Percentiles rank a stretch among this genome's conserved stretches.
These are phyloP conservation scores for Cladosporium oxysporum DNA, from an alignment of 2,329 filamentous ascomycete species.

Conservation along the genomic window DNA sequence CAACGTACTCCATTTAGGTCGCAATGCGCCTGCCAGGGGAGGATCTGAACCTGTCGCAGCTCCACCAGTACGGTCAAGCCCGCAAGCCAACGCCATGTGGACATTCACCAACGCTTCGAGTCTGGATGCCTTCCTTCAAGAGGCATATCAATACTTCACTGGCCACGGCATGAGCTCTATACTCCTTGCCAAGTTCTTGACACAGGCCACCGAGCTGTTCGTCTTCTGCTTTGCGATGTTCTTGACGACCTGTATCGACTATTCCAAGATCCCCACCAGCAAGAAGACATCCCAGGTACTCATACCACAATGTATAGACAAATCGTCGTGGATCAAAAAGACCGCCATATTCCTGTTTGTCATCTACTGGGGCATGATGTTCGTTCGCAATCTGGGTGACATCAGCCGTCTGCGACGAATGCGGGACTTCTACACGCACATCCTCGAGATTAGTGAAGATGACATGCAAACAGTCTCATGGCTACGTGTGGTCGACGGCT, in stretches of 20 bases:
- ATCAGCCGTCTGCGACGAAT: slow-evolving; percentile 71
- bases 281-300: slow-evolving; percentile 63
- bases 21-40: not conserved
- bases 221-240: slow-evolving; percentile 81
- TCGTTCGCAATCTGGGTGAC: slow-evolving; percentile 64
- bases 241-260: slow-evolving; percentile 83
- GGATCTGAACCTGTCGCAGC: slow-evolving; percentile 23
- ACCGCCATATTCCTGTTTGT: slow-evolving; percentile 80
- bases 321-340: slow-evolving; percentile 76
- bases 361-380: slow-evolving; percentile 81
- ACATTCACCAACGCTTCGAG: slow-evolving; percentile 91
- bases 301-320: slow-evolving; percentile 70
- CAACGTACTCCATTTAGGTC: slow-evolving; percentile 1
- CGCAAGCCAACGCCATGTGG: slow-evolving; percentile 82
- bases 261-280: slow-evolving; percentile 67
- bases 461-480: slow-evolving; percentile 95
- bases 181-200: slow-evolving; percentile 68
- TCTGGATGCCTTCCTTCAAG: slow-evolving; percentile 80
- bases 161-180: slow-evolving; percentile 86
- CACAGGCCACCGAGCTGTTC: slow-evolving; percentile 79
- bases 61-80: slow-evolving; percentile 51
- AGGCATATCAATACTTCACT: slow-evolving; percentile 84
- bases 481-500: slow-evolving; percentile 83
- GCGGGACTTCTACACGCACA: slow-evolving; percentile 80
- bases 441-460: slow-evolving; percentile 78